A percentile compares a stretch with the other conserved stretches of the same genome.
These are phyloP conservation scores for Fraxinus latifolia DNA, from an alignment of 305 asterid genomes.

Conservation along the genomic window DNA sequence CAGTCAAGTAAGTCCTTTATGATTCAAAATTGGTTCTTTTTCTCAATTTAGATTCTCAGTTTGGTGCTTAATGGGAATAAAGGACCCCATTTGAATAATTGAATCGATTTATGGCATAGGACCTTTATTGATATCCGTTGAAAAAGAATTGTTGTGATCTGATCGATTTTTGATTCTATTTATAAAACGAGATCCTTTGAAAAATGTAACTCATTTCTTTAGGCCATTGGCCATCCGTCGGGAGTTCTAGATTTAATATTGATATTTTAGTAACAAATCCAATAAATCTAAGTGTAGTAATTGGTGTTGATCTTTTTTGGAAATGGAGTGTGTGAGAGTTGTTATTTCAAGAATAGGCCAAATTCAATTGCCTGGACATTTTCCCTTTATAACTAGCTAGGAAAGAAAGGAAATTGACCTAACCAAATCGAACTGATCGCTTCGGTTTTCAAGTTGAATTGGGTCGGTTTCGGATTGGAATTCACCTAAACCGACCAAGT, in stretches of 20 bases:
- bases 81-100: not conserved
- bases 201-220: no score
- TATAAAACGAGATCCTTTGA: not conserved
- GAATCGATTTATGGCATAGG: not conserved
- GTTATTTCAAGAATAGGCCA: not conserved
- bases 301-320: not conserved
- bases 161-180: not conserved
- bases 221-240: no score
- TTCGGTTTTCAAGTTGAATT: no score
- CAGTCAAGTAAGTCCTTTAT: not conserved
- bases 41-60: not conserved
- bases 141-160: not conserved
- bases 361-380: no score
- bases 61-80: no score
- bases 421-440: no score
- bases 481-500: not conserved
- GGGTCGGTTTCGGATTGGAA: not conserved
- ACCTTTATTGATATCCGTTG: not conserved
- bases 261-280: not conserved
- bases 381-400: no score
- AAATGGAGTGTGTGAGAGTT: not conserved
- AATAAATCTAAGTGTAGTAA: not conserved
- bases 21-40: not conserved
- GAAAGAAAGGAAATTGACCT: not conserved
- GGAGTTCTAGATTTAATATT: no score